A percentile compares a stretch with the other conserved stretches of the same genome.
Conservation (phyloP, 352 stramenopile genomes). For the Pythium scleroteichum region DNA sequence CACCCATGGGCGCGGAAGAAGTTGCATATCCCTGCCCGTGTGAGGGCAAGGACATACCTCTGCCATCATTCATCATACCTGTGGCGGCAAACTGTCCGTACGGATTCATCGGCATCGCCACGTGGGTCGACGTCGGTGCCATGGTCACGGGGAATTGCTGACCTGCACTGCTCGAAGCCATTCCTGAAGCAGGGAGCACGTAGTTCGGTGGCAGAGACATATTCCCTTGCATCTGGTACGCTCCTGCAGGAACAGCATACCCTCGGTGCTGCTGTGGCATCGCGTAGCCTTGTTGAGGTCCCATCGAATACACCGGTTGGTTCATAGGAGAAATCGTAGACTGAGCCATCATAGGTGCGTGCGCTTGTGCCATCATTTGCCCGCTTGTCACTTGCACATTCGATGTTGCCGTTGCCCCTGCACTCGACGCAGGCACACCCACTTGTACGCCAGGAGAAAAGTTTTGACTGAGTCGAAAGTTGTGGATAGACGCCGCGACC, state of each 20-base stretch:
- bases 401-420: slow-evolving; percentile 14
- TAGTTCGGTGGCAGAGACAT: slow-evolving; percentile 55
- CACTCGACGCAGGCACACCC: slow-evolving; percentile 25
- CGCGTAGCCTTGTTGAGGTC: slow-evolving; percentile 39
- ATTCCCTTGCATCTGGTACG: slow-evolving; percentile 50
- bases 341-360: slow-evolving; percentile 26
- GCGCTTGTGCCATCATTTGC: slow-evolving; percentile 18
- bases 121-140: slow-evolving; percentile 8
- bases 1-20: slow-evolving; percentile 10
- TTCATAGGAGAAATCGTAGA: slow-evolving; percentile 42
- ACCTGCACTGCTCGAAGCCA: neutral
- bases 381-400: neutral
- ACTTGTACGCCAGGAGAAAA: slow-evolving; percentile 40
- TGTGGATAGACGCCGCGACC: slow-evolving; percentile 71
- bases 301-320: slow-evolving; percentile 48
- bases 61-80: slow-evolving; percentile 13
- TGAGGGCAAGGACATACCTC: slow-evolving; percentile 8
- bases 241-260: slow-evolving; percentile 36
- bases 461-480: slow-evolving; percentile 70
- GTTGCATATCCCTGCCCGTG: slow-evolving; percentile 11
- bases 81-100: slow-evolving; percentile 19
- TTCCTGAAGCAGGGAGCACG: slow-evolving; percentile 34
- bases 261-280: slow-evolving; percentile 30
- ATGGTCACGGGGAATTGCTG: slow-evolving; percentile 24
- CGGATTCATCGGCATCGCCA: slow-evolving; percentile 21